phyloP scores from a whole-genome alignment of 148 eudicot genomes.

The Cornus suecica region DNA sequence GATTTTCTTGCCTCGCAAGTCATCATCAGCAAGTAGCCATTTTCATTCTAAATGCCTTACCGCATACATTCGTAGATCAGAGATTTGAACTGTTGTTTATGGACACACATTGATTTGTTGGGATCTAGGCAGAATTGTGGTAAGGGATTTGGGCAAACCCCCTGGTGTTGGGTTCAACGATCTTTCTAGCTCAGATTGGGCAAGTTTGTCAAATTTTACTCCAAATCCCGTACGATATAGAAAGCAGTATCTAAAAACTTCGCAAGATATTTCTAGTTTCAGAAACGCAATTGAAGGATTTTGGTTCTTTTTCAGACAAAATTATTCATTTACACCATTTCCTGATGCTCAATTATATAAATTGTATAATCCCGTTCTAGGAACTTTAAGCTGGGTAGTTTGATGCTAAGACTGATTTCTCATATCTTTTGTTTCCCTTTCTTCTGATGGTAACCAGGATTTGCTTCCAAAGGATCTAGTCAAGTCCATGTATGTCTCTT shows the following conservation, averaged over 20 bases:
- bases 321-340: not conserved
- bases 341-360: not conserved
- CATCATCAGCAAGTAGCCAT: not conserved
- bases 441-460: slow-evolving; percentile 37
- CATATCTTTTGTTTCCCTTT: not conserved
- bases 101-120: not conserved
- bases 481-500: slow-evolving; percentile 90
- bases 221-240: no score
- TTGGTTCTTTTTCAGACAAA: not conserved
- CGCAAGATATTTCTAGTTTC: not conserved
- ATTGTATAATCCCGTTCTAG: not conserved
- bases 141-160: not conserved
- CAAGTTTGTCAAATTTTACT: no score
- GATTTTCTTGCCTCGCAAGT: not conserved
- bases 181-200: not conserved
- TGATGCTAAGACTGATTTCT: not conserved
- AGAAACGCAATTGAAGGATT: slow-evolving; percentile 12
- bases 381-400: not conserved
- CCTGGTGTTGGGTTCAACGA: not conserved
- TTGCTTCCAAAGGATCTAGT: slow-evolving; percentile 58
- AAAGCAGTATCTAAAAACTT: not conserved
- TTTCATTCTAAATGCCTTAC: no score
- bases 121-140: not conserved
- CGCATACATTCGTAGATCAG: no score
- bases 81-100: not conserved